These are phyloP conservation scores for Ophiostoma angusticollis DNA, from an alignment of 2,329 filamentous ascomycete genomes.

Conservation along the genomic window DNA sequence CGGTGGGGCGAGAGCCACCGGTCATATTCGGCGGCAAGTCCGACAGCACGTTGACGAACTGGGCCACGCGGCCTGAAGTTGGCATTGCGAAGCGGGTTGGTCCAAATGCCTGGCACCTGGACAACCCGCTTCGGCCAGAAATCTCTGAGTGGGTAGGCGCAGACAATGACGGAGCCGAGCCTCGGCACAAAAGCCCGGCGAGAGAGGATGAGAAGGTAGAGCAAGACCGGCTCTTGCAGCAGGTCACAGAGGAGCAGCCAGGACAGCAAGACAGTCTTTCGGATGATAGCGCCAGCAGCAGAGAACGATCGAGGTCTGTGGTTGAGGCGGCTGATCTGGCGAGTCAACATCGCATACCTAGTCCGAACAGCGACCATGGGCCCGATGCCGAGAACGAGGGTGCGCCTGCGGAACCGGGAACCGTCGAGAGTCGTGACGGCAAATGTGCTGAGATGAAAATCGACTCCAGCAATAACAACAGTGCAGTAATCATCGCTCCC, in stretches of 20 bases:
- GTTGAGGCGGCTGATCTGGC: slow-evolving; percentile 11
- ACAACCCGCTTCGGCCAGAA: slow-evolving; percentile 16
- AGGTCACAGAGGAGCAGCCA: not conserved
- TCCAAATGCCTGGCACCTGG: slow-evolving; percentile 12
- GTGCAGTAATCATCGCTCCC: too few relatives aligned
- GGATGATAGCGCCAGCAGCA: not conserved
- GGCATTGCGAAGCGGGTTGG: slow-evolving; percentile 22
- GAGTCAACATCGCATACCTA: not conserved
- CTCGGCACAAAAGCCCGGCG: not conserved
- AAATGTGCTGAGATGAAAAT: too few relatives aligned
- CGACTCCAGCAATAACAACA: too few relatives aligned
- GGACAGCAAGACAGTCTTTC: not conserved
- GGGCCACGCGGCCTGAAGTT: slow-evolving; percentile 26
- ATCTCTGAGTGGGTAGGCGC: slow-evolving; percentile 11
- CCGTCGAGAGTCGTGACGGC: too few relatives aligned
- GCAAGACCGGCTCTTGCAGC: not conserved
- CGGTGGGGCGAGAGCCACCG: slow-evolving; percentile 19
- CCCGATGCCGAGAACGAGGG: not conserved
- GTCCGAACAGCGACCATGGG: not conserved
- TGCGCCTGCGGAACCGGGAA: too few relatives aligned
- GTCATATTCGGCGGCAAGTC: slow-evolving; percentile 27
- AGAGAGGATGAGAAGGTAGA: not conserved
- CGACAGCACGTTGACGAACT: slow-evolving; percentile 27
- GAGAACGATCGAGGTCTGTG: slow-evolving; percentile 10
- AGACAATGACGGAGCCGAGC: not conserved